These are phyloP conservation scores for Capsella bursapastoris DNA, from an alignment of 345 rosid species.

Conservation along the genomic window DNA sequence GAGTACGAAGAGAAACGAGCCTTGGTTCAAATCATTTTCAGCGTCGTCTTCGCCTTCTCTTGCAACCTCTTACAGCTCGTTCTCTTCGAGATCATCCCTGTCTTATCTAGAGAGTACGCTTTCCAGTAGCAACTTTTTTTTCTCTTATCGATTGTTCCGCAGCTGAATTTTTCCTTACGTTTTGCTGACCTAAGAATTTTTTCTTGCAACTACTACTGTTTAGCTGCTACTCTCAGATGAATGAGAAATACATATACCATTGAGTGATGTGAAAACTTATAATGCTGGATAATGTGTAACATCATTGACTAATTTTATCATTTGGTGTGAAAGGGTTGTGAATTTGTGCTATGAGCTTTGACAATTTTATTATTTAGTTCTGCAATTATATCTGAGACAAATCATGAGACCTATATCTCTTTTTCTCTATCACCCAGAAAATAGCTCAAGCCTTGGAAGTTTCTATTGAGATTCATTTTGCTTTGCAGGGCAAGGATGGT, in stretches of 20 bases:
- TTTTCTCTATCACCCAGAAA: not conserved
- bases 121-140: not conserved
- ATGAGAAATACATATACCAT: not conserved
- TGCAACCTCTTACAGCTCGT: conserved; percentile 99
- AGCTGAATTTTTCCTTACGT: not conserved
- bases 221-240: not conserved
- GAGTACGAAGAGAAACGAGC: conserved; percentile 98
- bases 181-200: not conserved
- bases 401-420: not conserved
- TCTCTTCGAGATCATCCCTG: conserved; percentile 93
- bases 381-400: not conserved
- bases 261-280: conserved; percentile 6
- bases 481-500: conserved; percentile 82
- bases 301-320: not conserved
- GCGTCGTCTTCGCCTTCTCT: conserved; percentile 96
- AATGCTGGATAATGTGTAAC: not conserved
- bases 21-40: conserved; percentile 94
- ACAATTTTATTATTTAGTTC: not conserved
- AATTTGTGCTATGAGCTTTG: conserved; percentile 13
- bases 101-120: conserved; percentile 81
- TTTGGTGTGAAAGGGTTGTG: not conserved
- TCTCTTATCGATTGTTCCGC: not conserved
- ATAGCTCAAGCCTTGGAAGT: conserved; percentile 7
- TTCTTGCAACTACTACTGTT: not conserved
- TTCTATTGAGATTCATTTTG: conserved; percentile 9